Evolutionary conservation across 2,329 filamentous ascomycete species (phyloP), one percentile per base, ranked within the genome.

Genomic region (Hysterium pulicare): DNA sequence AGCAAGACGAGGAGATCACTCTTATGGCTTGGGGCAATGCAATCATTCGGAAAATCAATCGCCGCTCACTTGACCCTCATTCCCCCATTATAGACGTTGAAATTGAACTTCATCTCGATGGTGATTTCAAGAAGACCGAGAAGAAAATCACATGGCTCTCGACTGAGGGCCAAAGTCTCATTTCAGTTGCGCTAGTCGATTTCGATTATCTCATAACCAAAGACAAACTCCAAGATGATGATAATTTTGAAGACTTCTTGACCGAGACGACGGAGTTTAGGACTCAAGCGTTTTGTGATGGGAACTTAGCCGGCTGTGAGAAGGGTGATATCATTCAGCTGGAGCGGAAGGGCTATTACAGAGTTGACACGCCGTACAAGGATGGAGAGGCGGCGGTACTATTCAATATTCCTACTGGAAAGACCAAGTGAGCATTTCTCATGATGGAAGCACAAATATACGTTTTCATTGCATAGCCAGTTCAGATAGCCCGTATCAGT

Each of bases 121-220:
- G 91, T 42, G 91, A 97, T 66, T 87, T 97, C 68, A 95, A 95
- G 76, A 85, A 87, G 62, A 97, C 91, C 0, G 83, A 89, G 61
- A 96, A 96, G 81, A 97, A 97, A 77, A 82, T 97, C 28, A 96
- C 90, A 1, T 97, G 91, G 91, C 74, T 97, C 36, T 84, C 88
- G 1, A 79, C 78, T 1, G 81, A 87, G n/a, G n/a, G n/a, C 53
- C 86, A 91, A 71, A 79, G 86, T 45, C 78, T 95, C 0, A 76
- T 95, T 11, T 82, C 84, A 7, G 83, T 93, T 17, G 87, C 95
- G 68, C 78, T 95, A 9, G 91, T 90, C 70, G 90, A 96, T 55
- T 97, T 96, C 65, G 91, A 95, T 70, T 91, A 94, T 71, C 78
- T 97, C 37, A 86, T 97, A 61, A 94, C 86, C 46, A 97, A 96